A percentile compares a stretch with the other conserved stretches of the same genome.
These are phyloP conservation scores for Schoenoplectus triqueter DNA, from an alignment of 202 grass and related monocot species.

Conservation along the genomic window DNA sequence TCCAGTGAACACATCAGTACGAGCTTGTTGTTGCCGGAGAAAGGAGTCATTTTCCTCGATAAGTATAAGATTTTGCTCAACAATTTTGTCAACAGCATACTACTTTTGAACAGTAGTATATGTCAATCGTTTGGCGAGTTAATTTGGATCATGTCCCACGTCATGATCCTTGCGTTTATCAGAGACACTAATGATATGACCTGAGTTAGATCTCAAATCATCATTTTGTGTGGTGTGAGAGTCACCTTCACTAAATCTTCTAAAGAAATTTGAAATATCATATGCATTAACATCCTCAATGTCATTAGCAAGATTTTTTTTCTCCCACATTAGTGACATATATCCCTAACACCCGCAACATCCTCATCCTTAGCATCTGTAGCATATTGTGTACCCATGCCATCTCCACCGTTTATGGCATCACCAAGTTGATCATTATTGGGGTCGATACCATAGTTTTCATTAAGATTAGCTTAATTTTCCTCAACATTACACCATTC, in stretches of 20 bases:
- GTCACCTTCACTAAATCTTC: background rate
- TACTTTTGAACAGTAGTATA: background rate
- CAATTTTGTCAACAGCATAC: background rate
- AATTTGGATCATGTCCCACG: background rate
- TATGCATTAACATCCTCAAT: background rate
- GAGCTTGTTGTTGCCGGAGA: background rate
- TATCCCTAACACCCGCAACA: background rate
- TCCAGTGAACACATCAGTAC: background rate
- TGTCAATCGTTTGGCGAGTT: background rate
- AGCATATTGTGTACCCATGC: background rate
- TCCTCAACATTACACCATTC: background rate
- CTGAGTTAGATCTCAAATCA: background rate
- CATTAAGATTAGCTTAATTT: background rate
- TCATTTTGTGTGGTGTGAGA: background rate
- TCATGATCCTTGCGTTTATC: background rate
- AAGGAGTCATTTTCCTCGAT: background rate
- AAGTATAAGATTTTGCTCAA: background rate
- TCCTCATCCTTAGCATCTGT: background rate
- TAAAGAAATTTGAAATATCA: background rate
- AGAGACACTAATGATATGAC: background rate
- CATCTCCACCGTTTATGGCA: background rate
- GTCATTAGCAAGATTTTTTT: background rate
- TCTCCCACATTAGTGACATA: no score
- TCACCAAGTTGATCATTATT: background rate
- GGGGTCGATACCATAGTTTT: background rate